phyloP scores from a whole-genome alignment of 139 green algal species.

The Diplosphaera chodatii region DNA sequence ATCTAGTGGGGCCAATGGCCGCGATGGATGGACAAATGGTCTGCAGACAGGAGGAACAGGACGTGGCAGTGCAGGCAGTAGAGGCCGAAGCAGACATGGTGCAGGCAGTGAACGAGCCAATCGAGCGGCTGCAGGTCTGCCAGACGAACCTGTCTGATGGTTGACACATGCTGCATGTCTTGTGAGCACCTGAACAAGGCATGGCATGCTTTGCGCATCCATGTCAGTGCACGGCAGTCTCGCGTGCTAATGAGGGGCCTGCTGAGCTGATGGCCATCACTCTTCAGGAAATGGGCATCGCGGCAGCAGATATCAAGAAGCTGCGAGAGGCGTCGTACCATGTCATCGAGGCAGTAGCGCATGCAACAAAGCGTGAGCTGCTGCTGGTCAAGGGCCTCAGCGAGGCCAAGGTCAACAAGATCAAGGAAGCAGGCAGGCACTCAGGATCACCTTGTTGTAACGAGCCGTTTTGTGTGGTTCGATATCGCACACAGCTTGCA shows the following conservation, averaged over 20 bases:
- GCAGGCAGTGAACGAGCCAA: neutral
- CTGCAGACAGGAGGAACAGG: neutral
- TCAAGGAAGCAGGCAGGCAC: conserved; percentile 64
- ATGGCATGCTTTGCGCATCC: no score
- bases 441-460: no score
- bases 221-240: conserved; percentile 5
- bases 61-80: neutral
- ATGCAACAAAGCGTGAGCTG: conserved; percentile 78
- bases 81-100: neutral
- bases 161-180: no score
- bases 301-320: conserved; percentile 93
- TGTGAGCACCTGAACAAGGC: no score
- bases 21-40: neutral
- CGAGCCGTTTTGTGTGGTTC: no score
- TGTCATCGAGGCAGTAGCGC: conserved; percentile 77
- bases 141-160: no score
- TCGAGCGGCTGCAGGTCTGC: neutral
- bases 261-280: neutral
- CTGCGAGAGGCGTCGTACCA: conserved; percentile 78
- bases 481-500: no score
- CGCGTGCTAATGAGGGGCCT: neutral
- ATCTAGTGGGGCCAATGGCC: no score
- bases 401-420: conserved; percentile 91
- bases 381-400: conserved; percentile 90
- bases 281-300: conserved; percentile 67